Conservation (phyloP, 768 basidiomycete species). For the Hygrophorus pudorinus region DNA sequence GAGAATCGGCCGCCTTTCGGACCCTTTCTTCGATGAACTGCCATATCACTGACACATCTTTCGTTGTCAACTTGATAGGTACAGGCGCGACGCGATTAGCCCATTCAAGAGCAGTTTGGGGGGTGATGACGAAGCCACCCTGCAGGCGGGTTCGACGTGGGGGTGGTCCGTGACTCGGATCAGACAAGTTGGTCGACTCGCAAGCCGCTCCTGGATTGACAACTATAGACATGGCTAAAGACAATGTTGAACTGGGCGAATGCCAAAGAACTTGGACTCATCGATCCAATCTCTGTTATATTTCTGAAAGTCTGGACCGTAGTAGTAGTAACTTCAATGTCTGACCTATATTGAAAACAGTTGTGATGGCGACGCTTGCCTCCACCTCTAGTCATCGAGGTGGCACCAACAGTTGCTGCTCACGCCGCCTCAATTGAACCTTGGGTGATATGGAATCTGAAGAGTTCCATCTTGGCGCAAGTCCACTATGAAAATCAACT, state of each 20-base stretch:
- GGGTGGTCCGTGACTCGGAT: background rate
- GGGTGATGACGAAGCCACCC: conserved; percentile 1
- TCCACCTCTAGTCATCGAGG: background rate
- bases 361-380: no score
- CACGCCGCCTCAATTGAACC: conserved; percentile 1
- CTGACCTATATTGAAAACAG: no score
- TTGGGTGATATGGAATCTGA: conserved; percentile 1
- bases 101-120: conserved; percentile 1
- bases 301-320: no score
- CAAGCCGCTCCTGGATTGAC: background rate
- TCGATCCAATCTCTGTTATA: no score
- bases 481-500: background rate
- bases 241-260: no score
- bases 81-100: background rate
- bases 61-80: background rate
- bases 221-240: background rate
- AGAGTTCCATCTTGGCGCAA: background rate
- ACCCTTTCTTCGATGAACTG: background rate
- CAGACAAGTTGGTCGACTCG: background rate
- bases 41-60: background rate
- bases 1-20: background rate
- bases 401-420: background rate
- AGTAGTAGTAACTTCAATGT: no score
- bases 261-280: no score
- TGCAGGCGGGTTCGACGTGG: conserved; percentile 1